Evolutionary conservation across 345 rosid genomes (phyloP).

Genomic region (Cardiospermum halicacabum): DNA sequence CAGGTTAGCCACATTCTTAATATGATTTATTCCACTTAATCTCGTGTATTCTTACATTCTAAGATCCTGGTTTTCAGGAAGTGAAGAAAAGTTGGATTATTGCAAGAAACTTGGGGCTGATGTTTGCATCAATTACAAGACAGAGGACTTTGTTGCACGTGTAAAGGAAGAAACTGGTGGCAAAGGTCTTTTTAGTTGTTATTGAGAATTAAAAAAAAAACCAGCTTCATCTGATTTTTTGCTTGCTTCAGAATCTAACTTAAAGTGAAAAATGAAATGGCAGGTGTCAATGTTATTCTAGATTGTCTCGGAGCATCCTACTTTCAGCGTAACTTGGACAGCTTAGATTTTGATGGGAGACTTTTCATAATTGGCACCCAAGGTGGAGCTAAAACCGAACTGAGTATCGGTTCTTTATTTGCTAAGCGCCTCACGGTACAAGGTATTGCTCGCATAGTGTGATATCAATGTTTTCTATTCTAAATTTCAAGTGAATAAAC

Average conservation of each 20-base stretch:
- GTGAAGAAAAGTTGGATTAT: constrained; percentile 66
- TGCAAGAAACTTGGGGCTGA: constrained; percentile 94
- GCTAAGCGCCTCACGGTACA: constrained; percentile 82
- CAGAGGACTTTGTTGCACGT: constrained; percentile 77
- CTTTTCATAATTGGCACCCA: constrained; percentile 69
- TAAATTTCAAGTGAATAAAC: constrained; percentile 6
- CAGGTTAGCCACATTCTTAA: constrained; percentile 41
- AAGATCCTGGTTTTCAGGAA: constrained; percentile 40
- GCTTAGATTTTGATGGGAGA: constrained; percentile 80
- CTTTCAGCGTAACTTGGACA: constrained; percentile 66
- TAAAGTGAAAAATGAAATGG: constrained; percentile 6
- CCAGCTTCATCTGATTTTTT: not conserved
- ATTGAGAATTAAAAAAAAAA: not conserved
- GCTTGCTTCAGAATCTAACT: not conserved
- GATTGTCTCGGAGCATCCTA: constrained; percentile 82
- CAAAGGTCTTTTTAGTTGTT: constrained; percentile 43
- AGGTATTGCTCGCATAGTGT: constrained; percentile 41
- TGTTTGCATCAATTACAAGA: constrained; percentile 84
- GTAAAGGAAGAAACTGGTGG: constrained; percentile 83
- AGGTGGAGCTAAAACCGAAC: constrained; percentile 63
- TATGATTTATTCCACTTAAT: not conserved
- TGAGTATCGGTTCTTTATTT: constrained; percentile 48
- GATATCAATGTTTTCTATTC: not conserved
- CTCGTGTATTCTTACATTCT: not conserved
- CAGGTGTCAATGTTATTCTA: constrained; percentile 80